These are phyloP conservation scores for Uronychia binucleata DNA, from an alignment of 73 alveolate genomes.

Conservation along the genomic window DNA sequence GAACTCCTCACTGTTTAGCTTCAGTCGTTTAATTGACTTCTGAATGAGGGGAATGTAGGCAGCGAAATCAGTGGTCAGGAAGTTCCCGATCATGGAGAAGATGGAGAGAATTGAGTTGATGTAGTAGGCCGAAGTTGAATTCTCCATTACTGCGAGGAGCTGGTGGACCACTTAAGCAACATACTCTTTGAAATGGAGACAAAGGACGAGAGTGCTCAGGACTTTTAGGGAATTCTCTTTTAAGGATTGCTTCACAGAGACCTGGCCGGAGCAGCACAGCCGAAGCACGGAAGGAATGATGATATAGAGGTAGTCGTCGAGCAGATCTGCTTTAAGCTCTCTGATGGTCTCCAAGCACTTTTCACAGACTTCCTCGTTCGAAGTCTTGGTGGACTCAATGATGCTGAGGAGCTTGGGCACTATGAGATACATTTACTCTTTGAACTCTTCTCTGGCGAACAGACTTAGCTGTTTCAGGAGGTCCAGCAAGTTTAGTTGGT, in stretches of 20 bases:
- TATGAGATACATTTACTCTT: slow-evolving; percentile 21
- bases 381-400: slow-evolving; percentile 10
- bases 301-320: slow-evolving; percentile 67
- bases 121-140: background rate
- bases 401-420: slow-evolving; percentile 7
- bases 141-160: slow-evolving; percentile 35
- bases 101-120: background rate
- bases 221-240: slow-evolving; percentile 39
- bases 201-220: slow-evolving; percentile 35
- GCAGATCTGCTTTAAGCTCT: slow-evolving; percentile 41
- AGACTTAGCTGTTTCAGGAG: slow-evolving; percentile 3
- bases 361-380: slow-evolving; percentile 10
- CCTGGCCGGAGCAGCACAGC: slow-evolving; percentile 34
- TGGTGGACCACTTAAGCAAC: slow-evolving; percentile 50
- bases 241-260: slow-evolving; percentile 14
- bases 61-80: slow-evolving; percentile 35
- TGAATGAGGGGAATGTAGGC: slow-evolving; percentile 36
- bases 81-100: background rate
- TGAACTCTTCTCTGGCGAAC: slow-evolving; percentile 10
- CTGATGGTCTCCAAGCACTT: slow-evolving; percentile 38
- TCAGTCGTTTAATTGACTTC: slow-evolving; percentile 38
- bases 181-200: slow-evolving; percentile 48
- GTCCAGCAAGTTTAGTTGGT: background rate
- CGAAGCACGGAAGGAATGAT: slow-evolving; percentile 63
- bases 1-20: slow-evolving; percentile 32